Conservation (phyloP, 306 rosid species). For the Cucurbita pepo region DNA sequence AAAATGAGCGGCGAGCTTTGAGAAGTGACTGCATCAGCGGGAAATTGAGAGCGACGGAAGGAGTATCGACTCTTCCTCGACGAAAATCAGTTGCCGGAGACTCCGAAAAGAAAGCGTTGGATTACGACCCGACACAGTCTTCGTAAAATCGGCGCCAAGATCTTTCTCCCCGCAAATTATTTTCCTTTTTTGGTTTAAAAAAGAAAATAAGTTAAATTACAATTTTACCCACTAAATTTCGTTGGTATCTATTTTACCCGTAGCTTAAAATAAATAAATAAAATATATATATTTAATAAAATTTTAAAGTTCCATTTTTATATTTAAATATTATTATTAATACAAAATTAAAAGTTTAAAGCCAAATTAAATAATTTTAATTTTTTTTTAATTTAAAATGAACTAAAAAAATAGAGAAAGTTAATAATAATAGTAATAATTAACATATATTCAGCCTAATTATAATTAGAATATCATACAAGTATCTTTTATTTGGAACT, state of each 20-base stretch:
- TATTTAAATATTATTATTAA: no score
- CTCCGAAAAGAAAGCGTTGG: background rate
- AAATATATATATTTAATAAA: no score
- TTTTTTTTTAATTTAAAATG: no score
- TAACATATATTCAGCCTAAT: background rate
- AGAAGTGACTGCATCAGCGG: constrained; percentile 24
- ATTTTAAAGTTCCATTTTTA: no score
- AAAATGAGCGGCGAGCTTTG: constrained; percentile 14
- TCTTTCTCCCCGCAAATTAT: background rate
- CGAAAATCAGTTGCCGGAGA: background rate
- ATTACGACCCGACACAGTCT: background rate
- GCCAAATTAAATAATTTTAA: no score
- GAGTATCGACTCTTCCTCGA: background rate
- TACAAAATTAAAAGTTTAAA: no score
- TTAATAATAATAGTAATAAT: background rate
- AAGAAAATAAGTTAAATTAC: no score
- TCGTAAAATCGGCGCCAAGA: background rate
- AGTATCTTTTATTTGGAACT: background rate
- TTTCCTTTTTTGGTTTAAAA: no score
- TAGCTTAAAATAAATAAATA: no score
- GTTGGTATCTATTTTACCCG: no score
- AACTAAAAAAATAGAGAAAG: no score
- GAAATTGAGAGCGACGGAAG: background rate
- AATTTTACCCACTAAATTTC: no score
- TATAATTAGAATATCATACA: constrained; percentile 2